Percentiles rank a stretch among this genome's conserved stretches.
Conservation (phyloP, 1,139 yeast genomes). For the Geotrichum klebahnii region DNA sequence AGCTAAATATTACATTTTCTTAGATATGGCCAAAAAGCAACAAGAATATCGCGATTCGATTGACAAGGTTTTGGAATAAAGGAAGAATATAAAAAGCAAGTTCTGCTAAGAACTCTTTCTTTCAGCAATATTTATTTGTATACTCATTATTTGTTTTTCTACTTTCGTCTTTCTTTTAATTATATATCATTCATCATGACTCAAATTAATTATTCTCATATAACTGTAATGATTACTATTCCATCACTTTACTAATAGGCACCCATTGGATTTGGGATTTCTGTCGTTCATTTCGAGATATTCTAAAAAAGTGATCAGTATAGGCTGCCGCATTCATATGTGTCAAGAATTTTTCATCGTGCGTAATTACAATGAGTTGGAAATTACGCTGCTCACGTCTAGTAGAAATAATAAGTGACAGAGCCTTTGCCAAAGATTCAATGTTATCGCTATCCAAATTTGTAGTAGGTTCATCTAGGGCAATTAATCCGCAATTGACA, state of each 20-base stretch:
- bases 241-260: constrained; percentile 33
- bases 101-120: not conserved
- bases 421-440: constrained; percentile 78
- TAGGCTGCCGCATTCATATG: constrained; percentile 81
- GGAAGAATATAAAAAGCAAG: constrained; percentile 10
- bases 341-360: constrained; percentile 83
- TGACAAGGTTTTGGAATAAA: constrained; percentile 41
- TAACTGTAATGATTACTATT: constrained; percentile 16
- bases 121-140: too few relatives aligned
- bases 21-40: constrained; percentile 83
- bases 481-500: constrained; percentile 87
- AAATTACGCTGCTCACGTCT: constrained; percentile 80
- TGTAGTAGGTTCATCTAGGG: constrained; percentile 96
- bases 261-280: constrained; percentile 60
- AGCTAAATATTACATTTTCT: constrained; percentile 76
- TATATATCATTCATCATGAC: too few relatives aligned
- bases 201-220: too few relatives aligned
- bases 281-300: constrained; percentile 75
- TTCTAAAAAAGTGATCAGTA: constrained; percentile 84
- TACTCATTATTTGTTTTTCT: too few relatives aligned
- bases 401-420: constrained; percentile 68
- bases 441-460: constrained; percentile 87
- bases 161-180: too few relatives aligned
- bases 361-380: constrained; percentile 91
- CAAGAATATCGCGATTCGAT: constrained; percentile 68